Base-by-base conservation (phyloP, 2,329 filamentous ascomycete species). In the Camptophora hylomeconis region DNA sequence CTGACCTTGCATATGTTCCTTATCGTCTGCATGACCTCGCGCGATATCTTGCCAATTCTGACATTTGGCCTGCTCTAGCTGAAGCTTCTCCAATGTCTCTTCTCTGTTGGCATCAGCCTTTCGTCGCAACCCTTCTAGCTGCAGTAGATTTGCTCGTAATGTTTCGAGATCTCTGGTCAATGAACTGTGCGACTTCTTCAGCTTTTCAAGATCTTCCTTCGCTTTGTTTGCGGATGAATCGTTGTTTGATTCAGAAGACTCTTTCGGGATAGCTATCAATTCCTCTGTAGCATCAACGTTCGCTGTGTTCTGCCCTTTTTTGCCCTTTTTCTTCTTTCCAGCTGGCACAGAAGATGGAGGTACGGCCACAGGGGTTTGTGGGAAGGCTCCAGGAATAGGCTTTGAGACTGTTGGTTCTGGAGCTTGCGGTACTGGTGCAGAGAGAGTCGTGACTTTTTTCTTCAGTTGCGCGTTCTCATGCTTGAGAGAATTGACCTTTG, bases 281-380 rank as follows among this genome's bases (percentile, higher is more conserved):
- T 15, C 14, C 3, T 31, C 24, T 13, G 22, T 7, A 21, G 23
- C 15, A 7, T 11, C 12, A 13, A 15, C 16, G 4, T 17, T n/a
- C 14, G 10, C 17, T 26, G 16, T 19, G 7, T 17, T 12, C 7
- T 4, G n/a, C n/a, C n/a, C 16, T 12, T 31, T 31, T 24, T 31
- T 31, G 16, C 29, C 24, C 12, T 26, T 26, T 19, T 31, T 31
- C 29, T 26, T 31, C n/a, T 31, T 31, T n/a, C n/a, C n/a, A n/a
- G n/a, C n/a, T n/a, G n/a, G n/a, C n/a, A n/a, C n/a, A n/a, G n/a
- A n/a, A n/a, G n/a, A n/a, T n/a, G n/a, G n/a, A n/a, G n/a, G n/a
- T n/a, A n/a, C n/a, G n/a, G n/a, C n/a, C n/a, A n/a, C n/a, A n/a
- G n/a, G n/a, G 4, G 16, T 16, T 9, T n/a, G 8, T 13, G 10